Percentiles rank a stretch among this genome's conserved stretches.
phyloP scores from a whole-genome alignment of 371 early-diverging fungal genomes.

The Mortierella sp. region DNA sequence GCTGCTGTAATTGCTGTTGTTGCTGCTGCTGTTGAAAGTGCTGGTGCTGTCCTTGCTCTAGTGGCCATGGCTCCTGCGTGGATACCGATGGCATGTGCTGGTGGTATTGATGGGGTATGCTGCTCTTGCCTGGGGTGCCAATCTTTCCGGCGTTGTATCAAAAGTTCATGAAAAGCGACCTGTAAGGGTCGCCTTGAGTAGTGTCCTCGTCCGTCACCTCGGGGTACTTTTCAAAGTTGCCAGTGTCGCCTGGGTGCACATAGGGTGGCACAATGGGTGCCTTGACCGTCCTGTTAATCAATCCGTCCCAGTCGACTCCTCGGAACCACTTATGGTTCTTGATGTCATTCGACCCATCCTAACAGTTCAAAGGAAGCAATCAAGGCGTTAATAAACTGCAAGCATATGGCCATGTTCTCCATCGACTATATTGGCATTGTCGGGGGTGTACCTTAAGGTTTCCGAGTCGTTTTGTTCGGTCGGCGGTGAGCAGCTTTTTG shows the following conservation, averaged over 20 bases:
- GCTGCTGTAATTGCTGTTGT: slow-evolving; percentile 10
- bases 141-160: slow-evolving; percentile 59
- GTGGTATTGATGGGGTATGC: slow-evolving; percentile 28
- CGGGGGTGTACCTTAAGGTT: slow-evolving; percentile 78
- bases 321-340: slow-evolving; percentile 92
- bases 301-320: slow-evolving; percentile 85
- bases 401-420: too few species aligned
- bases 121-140: slow-evolving; percentile 49
- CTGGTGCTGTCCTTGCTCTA: slow-evolving; percentile 20
- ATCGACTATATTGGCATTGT: not conserved
- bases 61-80: slow-evolving; percentile 12
- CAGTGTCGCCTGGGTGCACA: slow-evolving; percentile 74
- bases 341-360: slow-evolving; percentile 82
- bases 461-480: slow-evolving; percentile 93
- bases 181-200: slow-evolving; percentile 56
- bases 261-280: slow-evolving; percentile 75
- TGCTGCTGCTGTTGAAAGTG: slow-evolving; percentile 12
- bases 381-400: not conserved
- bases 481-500: slow-evolving; percentile 90
- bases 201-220: slow-evolving; percentile 59
- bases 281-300: slow-evolving; percentile 76
- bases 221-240: slow-evolving; percentile 76
- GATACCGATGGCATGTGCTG: slow-evolving; percentile 4
- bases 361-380: slow-evolving; percentile 34
- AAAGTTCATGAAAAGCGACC: slow-evolving; percentile 61